A percentile compares a stretch with the other conserved stretches of the same genome.
Conservation (phyloP, 176 grass and related monocot genomes). For the Dendrocalamus sinicus region DNA sequence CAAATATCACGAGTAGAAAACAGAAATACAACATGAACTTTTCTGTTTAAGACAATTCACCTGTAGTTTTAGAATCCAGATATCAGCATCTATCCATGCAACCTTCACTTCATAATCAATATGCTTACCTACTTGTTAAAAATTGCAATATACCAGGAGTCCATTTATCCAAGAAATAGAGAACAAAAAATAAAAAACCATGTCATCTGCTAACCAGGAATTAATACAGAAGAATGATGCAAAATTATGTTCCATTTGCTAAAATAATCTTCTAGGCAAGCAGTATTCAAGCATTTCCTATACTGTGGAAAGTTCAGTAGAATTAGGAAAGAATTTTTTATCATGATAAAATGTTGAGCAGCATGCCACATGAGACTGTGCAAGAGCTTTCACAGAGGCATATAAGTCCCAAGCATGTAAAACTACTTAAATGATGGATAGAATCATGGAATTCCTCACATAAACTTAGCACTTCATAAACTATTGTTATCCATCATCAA, state of each 20-base stretch:
- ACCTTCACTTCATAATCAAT: slow-evolving; percentile 70
- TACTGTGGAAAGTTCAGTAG: slow-evolving; percentile 5
- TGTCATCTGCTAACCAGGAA: not conserved
- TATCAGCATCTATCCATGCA: slow-evolving; percentile 73
- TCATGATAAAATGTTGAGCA: not conserved
- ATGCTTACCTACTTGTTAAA: slow-evolving; percentile 65
- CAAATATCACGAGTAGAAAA: not conserved
- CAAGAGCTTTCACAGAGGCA: slow-evolving; percentile 6
- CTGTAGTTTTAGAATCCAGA: slow-evolving; percentile 90
- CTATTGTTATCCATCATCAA: slow-evolving; percentile 29
- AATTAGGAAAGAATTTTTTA: slow-evolving; percentile 25
- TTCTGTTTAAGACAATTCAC: slow-evolving; percentile 53
- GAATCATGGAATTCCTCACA: not conserved
- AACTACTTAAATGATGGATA: slow-evolving; percentile 17
- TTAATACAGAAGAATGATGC: slow-evolving; percentile 15
- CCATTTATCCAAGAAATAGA: not conserved
- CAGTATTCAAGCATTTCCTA: slow-evolving; percentile 18
- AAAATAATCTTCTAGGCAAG: slow-evolving; percentile 29
- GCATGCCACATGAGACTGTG: slow-evolving; percentile 1
- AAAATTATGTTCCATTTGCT: not conserved
- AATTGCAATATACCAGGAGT: slow-evolving; percentile 37
- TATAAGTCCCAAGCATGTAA: slow-evolving; percentile 29
- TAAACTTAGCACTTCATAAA: slow-evolving; percentile 20
- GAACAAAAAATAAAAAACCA: not conserved
- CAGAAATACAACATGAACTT: slow-evolving; percentile 28